Conservation (phyloP, 1,139 yeast species). For the Debaryomyces coudertii region DNA sequence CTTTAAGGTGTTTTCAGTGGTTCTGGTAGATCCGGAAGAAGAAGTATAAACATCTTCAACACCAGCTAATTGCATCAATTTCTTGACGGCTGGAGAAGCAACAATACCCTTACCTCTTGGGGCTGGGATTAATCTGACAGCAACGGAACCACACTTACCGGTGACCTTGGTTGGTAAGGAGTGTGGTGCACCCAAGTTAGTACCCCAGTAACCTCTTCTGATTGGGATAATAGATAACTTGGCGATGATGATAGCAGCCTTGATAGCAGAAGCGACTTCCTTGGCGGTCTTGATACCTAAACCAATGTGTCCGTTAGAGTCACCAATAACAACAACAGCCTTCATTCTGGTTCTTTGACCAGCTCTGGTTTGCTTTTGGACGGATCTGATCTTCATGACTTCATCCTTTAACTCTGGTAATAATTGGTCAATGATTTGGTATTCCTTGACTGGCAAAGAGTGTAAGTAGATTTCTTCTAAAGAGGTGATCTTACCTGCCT, state of each 20-base stretch:
- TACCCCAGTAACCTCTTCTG: conserved; percentile 99
- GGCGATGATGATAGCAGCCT: conserved; percentile 99
- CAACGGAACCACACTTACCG: conserved; percentile 99
- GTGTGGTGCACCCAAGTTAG: conserved; percentile 99
- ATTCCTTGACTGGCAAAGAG: conserved; percentile 99
- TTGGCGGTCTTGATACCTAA: conserved; percentile 99
- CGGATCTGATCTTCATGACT: conserved; percentile 99
- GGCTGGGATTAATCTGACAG: conserved; percentile 98
- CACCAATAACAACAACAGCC: conserved; percentile 99
- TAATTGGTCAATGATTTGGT: conserved; percentile 96
- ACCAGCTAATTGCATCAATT: conserved; percentile 99
- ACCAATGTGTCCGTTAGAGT: conserved; percentile 99
- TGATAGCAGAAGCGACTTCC: conserved; percentile 99
- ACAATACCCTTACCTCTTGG: conserved; percentile 99
- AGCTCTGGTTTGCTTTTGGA: conserved; percentile 99
- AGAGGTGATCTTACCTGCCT: conserved; percentile 96
- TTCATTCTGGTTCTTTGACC: conserved; percentile 99
- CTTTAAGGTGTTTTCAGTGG: conserved; percentile 99
- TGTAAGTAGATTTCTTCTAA: conserved; percentile 99
- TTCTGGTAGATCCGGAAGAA: conserved; percentile 99
- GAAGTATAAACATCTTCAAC: conserved; percentile 99
- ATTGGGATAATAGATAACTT: conserved; percentile 98
- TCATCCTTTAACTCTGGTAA: conserved; percentile 96
- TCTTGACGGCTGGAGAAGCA: conserved; percentile 99
- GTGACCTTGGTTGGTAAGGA: conserved; percentile 97